These are phyloP conservation scores for Phytophthora citrophthora DNA, from an alignment of 352 stramenopile genomes.

Conservation along the genomic window DNA sequence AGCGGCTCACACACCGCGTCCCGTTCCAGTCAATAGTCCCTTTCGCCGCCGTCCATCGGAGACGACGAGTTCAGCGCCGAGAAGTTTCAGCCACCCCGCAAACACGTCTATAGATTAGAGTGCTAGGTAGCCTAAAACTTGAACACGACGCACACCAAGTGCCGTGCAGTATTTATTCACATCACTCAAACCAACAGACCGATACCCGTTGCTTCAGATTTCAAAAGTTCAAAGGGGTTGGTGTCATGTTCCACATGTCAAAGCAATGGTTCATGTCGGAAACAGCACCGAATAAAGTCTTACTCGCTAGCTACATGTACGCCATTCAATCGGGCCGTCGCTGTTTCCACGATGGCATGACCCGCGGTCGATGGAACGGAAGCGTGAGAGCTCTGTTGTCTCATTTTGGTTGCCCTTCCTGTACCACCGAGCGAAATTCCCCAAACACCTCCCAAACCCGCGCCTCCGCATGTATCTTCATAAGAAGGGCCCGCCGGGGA, in stretches of 20 bases:
- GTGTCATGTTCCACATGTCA: neutral
- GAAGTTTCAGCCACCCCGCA: constrained; percentile 14
- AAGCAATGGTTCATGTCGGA: constrained; percentile 3
- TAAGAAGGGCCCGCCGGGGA: constrained; percentile 8
- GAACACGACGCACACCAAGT: constrained; percentile 14
- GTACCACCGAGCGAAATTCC: constrained; percentile 6
- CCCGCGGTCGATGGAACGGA: too few relatives aligned
- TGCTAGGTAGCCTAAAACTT: constrained; percentile 23
- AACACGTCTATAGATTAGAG: constrained; percentile 4
- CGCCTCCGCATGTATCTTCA: constrained; percentile 7
- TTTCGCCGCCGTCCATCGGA: constrained; percentile 16
- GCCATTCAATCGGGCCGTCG: neutral
- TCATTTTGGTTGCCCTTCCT: neutral
- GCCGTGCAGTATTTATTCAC: constrained; percentile 33
- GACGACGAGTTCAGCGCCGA: constrained; percentile 19
- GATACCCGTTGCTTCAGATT: constrained; percentile 11
- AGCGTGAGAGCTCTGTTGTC: neutral
- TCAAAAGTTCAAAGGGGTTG: constrained; percentile 12
- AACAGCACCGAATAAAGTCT: neutral
- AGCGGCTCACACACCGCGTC: neutral
- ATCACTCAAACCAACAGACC: constrained; percentile 12
- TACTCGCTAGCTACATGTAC: too few relatives aligned
- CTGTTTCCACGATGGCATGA: too few relatives aligned
- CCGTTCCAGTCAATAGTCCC: constrained; percentile 9
- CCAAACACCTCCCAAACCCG: constrained; percentile 21